These are phyloP conservation scores for Malassezia japonica DNA, from an alignment of 1,284 basidiomycete species.

Conservation along the genomic window DNA sequence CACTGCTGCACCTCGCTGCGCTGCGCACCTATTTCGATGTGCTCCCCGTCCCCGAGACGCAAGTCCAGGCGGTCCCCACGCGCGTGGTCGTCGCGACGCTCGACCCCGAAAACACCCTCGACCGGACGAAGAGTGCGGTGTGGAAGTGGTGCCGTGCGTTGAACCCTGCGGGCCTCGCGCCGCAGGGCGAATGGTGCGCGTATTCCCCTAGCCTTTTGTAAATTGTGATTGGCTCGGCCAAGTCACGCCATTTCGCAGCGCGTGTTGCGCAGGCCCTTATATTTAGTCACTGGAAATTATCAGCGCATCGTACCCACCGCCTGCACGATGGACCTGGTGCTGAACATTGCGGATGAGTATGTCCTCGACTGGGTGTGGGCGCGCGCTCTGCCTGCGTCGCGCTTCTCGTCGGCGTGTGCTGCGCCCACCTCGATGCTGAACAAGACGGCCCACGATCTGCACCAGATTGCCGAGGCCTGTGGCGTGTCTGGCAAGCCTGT, in stretches of 20 bases:
- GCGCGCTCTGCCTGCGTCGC: slow-evolving; percentile 15
- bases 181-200: slow-evolving; percentile 17
- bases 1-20: slow-evolving; percentile 8
- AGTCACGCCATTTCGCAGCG: slow-evolving; percentile 17
- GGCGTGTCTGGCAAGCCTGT: slow-evolving; percentile 3
- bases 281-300: not conserved
- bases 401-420: not conserved
- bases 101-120: not conserved
- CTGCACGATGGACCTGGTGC: slow-evolving; percentile 27
- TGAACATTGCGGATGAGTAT: slow-evolving; percentile 27
- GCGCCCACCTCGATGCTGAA: not conserved
- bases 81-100: slow-evolving; percentile 1
- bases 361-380: slow-evolving; percentile 28
- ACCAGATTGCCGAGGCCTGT: not conserved
- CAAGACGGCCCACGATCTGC: not conserved
- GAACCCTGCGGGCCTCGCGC: not conserved
- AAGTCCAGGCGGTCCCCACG: not conserved
- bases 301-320: not conserved
- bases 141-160: slow-evolving; percentile 16
- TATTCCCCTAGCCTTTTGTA: slow-evolving; percentile 5
- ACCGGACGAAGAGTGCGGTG: not conserved
- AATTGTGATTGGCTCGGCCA: not conserved
- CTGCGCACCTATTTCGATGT: slow-evolving; percentile 13
- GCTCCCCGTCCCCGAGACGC: not conserved
- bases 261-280: too few relatives aligned